These are phyloP conservation scores for Protomyces gravidus DNA, from an alignment of 1,139 yeast genomes.

Conservation along the genomic window DNA sequence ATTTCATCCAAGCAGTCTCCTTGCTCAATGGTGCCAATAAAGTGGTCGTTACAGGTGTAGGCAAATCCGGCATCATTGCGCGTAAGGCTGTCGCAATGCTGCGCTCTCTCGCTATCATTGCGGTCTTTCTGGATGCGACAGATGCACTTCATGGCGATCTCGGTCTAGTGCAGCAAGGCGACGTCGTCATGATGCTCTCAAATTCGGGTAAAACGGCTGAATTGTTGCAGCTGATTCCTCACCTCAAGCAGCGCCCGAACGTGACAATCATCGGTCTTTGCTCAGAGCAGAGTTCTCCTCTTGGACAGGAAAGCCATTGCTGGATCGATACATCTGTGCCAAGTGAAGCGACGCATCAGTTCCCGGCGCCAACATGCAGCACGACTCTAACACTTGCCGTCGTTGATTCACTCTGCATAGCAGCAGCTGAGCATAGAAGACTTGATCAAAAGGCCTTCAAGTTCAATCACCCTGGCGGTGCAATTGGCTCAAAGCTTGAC, in stretches of 20 bases:
- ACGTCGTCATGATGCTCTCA: conserved; percentile 63
- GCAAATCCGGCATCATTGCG: conserved; percentile 77
- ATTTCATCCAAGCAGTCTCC: conserved; percentile 22
- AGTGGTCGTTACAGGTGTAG: conserved; percentile 39
- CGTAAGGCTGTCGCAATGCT: conserved; percentile 74
- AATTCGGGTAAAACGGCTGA: conserved; percentile 86
- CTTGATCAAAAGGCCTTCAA: conserved; percentile 43
- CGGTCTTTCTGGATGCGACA: conserved; percentile 69
- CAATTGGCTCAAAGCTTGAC: conserved; percentile 52
- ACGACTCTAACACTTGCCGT: conserved; percentile 71
- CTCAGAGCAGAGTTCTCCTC: conserved; percentile 49
- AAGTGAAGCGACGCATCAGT: conserved; percentile 50
- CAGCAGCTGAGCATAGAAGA: conserved; percentile 21
- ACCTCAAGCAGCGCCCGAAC: conserved; percentile 52
- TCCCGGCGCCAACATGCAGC: conserved; percentile 84
- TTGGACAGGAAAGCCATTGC: conserved; percentile 49
- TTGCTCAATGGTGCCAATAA: conserved; percentile 21
- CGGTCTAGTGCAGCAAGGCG: conserved; percentile 62
- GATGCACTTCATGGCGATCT: conserved; percentile 91
- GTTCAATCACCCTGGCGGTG: conserved; percentile 84
- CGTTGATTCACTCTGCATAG: conserved; percentile 60
- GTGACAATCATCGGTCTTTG: conserved; percentile 51
- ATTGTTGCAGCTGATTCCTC: conserved; percentile 56
- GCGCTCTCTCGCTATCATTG: conserved; percentile 68
- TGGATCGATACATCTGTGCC: conserved; percentile 64